These are phyloP conservation scores for Starmerella potacharoeniae DNA, from an alignment of 805 yeast genomes.

Conservation along the genomic window DNA sequence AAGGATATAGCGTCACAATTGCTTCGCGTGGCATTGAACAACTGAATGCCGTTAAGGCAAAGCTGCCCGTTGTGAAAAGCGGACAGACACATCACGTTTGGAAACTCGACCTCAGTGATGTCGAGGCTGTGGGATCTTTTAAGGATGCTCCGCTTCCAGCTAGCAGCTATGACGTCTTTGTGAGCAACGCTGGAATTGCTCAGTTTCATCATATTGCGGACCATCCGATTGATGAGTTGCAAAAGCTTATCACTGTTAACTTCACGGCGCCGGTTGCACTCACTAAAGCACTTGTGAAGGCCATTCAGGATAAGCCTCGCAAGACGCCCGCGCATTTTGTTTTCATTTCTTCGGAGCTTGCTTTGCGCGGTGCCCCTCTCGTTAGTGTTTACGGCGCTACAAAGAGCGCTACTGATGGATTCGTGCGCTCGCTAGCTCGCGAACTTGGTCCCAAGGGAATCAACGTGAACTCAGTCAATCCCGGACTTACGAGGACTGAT, in stretches of 20 bases:
- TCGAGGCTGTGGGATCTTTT: background rate
- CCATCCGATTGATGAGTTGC: slow-evolving; percentile 35
- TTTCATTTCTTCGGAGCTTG: slow-evolving; percentile 57
- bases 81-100: slow-evolving; percentile 15
- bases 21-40: slow-evolving; percentile 37
- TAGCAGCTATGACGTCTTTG: slow-evolving; percentile 10
- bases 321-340: slow-evolving; percentile 32
- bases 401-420: slow-evolving; percentile 58
- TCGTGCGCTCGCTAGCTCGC: slow-evolving; percentile 45
- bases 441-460: slow-evolving; percentile 46
- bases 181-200: slow-evolving; percentile 50
- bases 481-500: slow-evolving; percentile 58
- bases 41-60: slow-evolving; percentile 27
- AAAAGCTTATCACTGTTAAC: slow-evolving; percentile 42
- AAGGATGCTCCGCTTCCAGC: slow-evolving; percentile 33
- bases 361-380: slow-evolving; percentile 35
- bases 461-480: slow-evolving; percentile 53
- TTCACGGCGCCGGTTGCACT: slow-evolving; percentile 50
- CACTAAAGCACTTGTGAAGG: slow-evolving; percentile 40
- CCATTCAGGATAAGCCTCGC: slow-evolving; percentile 30
- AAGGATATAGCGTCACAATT: slow-evolving; percentile 44
- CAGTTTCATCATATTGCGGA: slow-evolving; percentile 42
- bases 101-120: slow-evolving; percentile 16
- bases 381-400: slow-evolving; percentile 56
- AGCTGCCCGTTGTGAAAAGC: slow-evolving; percentile 13